Conservation (phyloP, 2,329 filamentous ascomycete genomes). For the Lachnellula willkommii region DNA sequence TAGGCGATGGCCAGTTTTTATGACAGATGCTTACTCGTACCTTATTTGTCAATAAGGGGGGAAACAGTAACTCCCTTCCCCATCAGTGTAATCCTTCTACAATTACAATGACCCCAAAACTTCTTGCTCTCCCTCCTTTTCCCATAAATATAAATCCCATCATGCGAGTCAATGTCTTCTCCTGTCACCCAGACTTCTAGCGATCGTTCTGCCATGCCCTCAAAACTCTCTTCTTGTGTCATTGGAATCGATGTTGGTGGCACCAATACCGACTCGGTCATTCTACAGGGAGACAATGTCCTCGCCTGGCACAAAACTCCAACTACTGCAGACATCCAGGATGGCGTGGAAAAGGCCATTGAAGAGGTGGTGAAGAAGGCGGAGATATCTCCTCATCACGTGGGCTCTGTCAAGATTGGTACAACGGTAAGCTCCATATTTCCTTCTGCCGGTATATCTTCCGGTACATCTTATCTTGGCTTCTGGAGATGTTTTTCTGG, state of each 20-base stretch:
- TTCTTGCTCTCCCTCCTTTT: slow-evolving; percentile 4
- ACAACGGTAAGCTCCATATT: slow-evolving; percentile 24
- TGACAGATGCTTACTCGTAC: slow-evolving; percentile 4
- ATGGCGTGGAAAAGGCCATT: slow-evolving; percentile 44
- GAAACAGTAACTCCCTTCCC: neutral
- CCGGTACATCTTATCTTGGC: neutral
- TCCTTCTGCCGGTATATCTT: neutral
- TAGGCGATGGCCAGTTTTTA: slow-evolving; percentile 13
- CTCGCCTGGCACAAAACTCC: slow-evolving; percentile 43
- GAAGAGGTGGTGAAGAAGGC: slow-evolving; percentile 38
- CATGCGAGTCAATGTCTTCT: slow-evolving; percentile 5
- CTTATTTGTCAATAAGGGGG: neutral
- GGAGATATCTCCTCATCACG: slow-evolving; percentile 33
- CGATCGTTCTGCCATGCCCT: slow-evolving; percentile 14
- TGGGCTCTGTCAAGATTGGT: slow-evolving; percentile 46
- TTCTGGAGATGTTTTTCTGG: too few relatives aligned
- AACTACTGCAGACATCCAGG: slow-evolving; percentile 46
- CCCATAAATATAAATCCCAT: neutral
- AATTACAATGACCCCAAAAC: neutral
- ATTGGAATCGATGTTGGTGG: slow-evolving; percentile 51
- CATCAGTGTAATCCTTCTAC: neutral
- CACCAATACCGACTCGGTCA: slow-evolving; percentile 46
- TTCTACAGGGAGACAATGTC: slow-evolving; percentile 24
- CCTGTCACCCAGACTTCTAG: slow-evolving; percentile 1
- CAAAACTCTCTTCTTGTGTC: slow-evolving; percentile 21